A percentile compares a stretch with the other conserved stretches of the same genome.
phyloP scores from a whole-genome alignment of 257 asterid species.

The Penstemon barbatus region DNA sequence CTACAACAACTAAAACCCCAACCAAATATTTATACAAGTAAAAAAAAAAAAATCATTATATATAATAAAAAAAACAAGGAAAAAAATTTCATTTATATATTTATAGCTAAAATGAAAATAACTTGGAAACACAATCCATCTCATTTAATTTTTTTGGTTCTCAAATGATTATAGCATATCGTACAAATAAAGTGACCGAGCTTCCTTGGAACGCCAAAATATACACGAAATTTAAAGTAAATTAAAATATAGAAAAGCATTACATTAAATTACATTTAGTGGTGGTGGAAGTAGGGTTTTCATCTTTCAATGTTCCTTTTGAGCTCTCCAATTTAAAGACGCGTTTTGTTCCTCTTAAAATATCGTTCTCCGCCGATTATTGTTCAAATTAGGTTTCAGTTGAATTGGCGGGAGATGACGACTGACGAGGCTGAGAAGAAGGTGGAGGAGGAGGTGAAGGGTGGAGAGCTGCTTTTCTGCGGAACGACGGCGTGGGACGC shows the following conservation, averaged over 20 bases:
- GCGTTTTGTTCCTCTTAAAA: background rate
- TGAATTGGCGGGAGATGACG: constrained; percentile 59
- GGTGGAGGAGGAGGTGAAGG: constrained; percentile 50
- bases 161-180: background rate
- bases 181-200: constrained; percentile 21
- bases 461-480: constrained; percentile 88
- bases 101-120: too few relatives aligned
- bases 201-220: constrained; percentile 39
- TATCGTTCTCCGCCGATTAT: constrained; percentile 40
- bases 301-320: constrained; percentile 36
- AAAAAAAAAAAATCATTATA: too few relatives aligned
- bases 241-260: constrained; percentile 5
- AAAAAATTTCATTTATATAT: too few relatives aligned
- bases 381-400: background rate
- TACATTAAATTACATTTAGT: background rate
- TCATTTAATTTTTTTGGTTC: too few relatives aligned
- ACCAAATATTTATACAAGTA: too few relatives aligned
- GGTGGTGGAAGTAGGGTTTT: constrained; percentile 43
- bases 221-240: constrained; percentile 11
- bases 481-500: constrained; percentile 89
- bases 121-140: too few relatives aligned
- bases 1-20: too few relatives aligned
- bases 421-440: constrained; percentile 50
- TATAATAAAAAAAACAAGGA: background rate
- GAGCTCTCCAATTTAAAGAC: constrained; percentile 15